Base-by-base conservation (phyloP, 768 basidiomycete species). In the Cantharellus anzutake region DNA sequence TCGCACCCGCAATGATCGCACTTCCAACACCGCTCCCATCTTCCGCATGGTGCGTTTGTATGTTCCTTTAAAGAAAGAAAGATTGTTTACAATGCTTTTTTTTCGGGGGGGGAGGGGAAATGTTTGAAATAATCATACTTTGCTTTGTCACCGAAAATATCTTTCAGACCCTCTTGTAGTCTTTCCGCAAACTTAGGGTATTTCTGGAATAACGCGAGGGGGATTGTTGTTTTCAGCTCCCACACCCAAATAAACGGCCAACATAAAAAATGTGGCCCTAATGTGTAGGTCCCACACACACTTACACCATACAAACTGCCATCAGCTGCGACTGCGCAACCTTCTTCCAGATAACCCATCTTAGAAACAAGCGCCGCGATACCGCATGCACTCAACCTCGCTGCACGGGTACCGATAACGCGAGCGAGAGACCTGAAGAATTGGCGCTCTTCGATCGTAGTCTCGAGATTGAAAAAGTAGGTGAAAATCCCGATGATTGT, bases 401-500 rank as follows among this genome's bases (percentile, higher is more conserved):
- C 96, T 0, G 94, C 89, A 29, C 94, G 82, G 39, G 84, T 78
- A 34, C 90, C 90, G 44, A 93, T 87, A 57, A 96, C 77, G 66
- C 84, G 84, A 1, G 94, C 89, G 42, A 98, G 80, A 2, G 88
- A 84, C 57, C 88, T 82, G 85, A 99, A 94, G 76, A 99, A 98
- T 68, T 94, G 87, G 35, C 94, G 84, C 71, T 99, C 94, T 4
- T 90, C 89, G 38, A 93, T 76, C 1, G 94, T 98, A 35, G 96
- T 97, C 73, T 97, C 93, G 50, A 98, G 75, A 42, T 86, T 87
- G 68, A 92, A 98, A 77, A 97, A 97, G 74, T 98, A 89, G 4
- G 85, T 81, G 74, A 99, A 97, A 66, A 99, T 90, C 53, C 94
- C 94, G 67, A 96, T 89, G 68, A 92, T 81, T 81, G 94, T 96